Evolutionary conservation across 106 monocot genomes (phyloP).

Genomic region (Chionographis japonica): DNA sequence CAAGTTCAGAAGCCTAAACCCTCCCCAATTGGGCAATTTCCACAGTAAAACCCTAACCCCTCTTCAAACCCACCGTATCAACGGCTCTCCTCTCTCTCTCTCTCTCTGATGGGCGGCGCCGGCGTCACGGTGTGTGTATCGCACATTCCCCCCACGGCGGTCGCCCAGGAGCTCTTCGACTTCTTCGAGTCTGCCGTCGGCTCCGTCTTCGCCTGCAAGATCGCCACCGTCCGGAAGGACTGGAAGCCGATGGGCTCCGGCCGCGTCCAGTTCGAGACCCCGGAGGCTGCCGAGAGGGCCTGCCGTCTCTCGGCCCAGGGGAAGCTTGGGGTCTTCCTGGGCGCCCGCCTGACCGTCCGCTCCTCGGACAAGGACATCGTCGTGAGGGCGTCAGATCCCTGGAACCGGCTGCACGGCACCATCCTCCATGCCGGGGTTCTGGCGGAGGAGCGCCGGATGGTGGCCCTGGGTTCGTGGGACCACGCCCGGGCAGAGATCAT

Average conservation of each 20-base stretch:
- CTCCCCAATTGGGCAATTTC: too few species aligned
- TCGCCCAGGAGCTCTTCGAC: slow-evolving; percentile 54
- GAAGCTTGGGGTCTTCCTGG: slow-evolving; percentile 43
- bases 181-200: slow-evolving; percentile 63
- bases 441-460: slow-evolving; percentile 36
- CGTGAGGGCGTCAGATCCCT: slow-evolving; percentile 24
- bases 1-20: too few species aligned
- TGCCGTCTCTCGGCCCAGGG: slow-evolving; percentile 11
- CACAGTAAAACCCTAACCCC: too few species aligned
- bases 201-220: slow-evolving; percentile 71
- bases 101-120: background rate
- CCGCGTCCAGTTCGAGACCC: slow-evolving; percentile 72
- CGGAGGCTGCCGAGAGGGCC: slow-evolving; percentile 36
- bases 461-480: slow-evolving; percentile 56
- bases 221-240: slow-evolving; percentile 39
- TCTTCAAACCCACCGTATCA: too few species aligned
- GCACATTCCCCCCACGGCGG: slow-evolving; percentile 55
- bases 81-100: too few species aligned
- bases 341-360: slow-evolving; percentile 28
- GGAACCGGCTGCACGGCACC: slow-evolving; percentile 26
- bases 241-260: slow-evolving; percentile 66
- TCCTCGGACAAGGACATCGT: slow-evolving; percentile 49
- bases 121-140: slow-evolving; percentile 49
- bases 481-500: slow-evolving; percentile 56
- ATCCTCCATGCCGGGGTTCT: slow-evolving; percentile 43